Percentiles rank a stretch among this genome's conserved stretches.
phyloP scores from a whole-genome alignment of 768 basidiomycete species.

The Serendipita sp. region DNA sequence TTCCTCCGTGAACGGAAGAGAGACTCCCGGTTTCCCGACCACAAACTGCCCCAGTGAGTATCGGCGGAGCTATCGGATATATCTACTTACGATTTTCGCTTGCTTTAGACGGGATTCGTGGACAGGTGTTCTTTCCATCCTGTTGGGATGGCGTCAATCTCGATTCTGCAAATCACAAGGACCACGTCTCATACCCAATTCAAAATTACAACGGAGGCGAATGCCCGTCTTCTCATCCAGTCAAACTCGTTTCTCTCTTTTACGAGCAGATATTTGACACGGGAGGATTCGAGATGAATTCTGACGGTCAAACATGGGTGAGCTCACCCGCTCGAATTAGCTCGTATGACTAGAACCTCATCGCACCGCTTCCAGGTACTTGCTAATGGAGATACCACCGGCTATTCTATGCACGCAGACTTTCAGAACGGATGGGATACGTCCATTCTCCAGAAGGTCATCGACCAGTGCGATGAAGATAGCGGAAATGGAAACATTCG shows the following conservation, averaged over 20 bases:
- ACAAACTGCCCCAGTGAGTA: conserved; percentile 16
- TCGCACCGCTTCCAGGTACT: too few relatives aligned
- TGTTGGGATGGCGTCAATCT: conserved; percentile 29
- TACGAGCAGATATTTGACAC: conserved; percentile 6
- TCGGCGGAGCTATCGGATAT: not conserved
- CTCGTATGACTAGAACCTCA: too few relatives aligned
- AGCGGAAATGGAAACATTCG: not conserved
- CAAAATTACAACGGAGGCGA: conserved; percentile 12
- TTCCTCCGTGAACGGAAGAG: conserved; percentile 12
- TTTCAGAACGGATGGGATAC: conserved; percentile 48
- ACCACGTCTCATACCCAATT: conserved; percentile 23
- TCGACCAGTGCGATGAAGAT: conserved; percentile 29
- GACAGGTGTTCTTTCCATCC: conserved; percentile 21
- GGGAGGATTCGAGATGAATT: not conserved
- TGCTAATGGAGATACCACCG: conserved; percentile 46
- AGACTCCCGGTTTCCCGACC: conserved; percentile 5
- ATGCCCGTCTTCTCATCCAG: conserved; percentile 14
- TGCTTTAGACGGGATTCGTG: not conserved
- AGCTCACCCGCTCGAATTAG: not conserved
- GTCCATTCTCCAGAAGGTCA: conserved; percentile 37
- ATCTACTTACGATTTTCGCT: not conserved
- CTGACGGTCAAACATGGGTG: not conserved
- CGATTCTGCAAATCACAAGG: conserved; percentile 25
- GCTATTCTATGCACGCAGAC: conserved; percentile 46
- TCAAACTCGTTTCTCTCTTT: conserved; percentile 10